Evolutionary conservation across 306 rosid species (phyloP), one percentile per base, ranked within the genome.

Genomic region (Quercus aquifolioides): DNA sequence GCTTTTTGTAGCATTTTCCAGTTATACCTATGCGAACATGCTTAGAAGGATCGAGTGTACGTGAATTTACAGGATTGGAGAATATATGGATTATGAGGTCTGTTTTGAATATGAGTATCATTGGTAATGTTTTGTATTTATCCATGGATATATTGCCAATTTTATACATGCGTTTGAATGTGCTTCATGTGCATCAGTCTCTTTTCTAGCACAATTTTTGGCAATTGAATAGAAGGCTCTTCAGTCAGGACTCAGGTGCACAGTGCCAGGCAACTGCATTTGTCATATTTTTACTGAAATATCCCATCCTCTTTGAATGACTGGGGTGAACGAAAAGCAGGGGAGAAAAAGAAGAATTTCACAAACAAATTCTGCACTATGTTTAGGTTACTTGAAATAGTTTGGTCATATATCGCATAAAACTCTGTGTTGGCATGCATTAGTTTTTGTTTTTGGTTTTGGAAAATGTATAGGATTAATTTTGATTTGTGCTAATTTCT

Each of bases 21-120:
- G 98, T 82, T 94, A 91, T 76, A 91, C 97, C 11, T 92, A 92
- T 63, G 87, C 90, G 86, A 92, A 94, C 87, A 88, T 94, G 3
- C 93, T 89, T 19, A 86, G 83, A 82, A 88, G 77, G 88, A 83
- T 88, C 30, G 20, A 78, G 62, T 75, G 23, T 15, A 55, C n/a
- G 49, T 7, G 79, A 88, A 57, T 76, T 73, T 73, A 33, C 73
- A 49, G 3, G 38, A 54, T 13, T 19, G 64, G 78, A 41, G 46
- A 41, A 41, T 41, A 41, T 41, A 65, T 51, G 20, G 25, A 55
- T 12, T 49, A 54, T 54, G 80, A 25, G 77, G 55, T 75, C 25
- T 81, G 55, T 58, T 49, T 49, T 49, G 17, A 11, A 49, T 49
- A 10, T 13, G 17, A 49, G 17, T 49, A 59, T 23, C 65, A 59